Base-by-base conservation (phyloP, 345 rosid genomes). In the Pistacia atlantica region DNA sequence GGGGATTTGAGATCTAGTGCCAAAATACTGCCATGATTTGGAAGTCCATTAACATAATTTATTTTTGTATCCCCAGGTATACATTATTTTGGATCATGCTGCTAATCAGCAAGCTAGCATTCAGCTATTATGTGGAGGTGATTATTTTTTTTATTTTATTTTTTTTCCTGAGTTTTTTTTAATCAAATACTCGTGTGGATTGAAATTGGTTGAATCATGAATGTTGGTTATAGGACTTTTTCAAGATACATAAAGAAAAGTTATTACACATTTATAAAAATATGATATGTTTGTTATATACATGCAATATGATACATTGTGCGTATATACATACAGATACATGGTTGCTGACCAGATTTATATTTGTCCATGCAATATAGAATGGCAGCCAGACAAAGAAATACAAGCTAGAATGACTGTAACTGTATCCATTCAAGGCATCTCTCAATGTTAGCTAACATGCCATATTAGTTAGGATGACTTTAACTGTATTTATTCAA, bases 111-210 rank as follows among this genome's bases (percentile, higher is more conserved):
- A 96, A 96, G 89, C 89, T 96, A 67, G 97, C 97, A 56, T 93
- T 96, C 87, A 96, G 99, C 93, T 96, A 91, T 84, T 96, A 92
- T 80, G 94, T 96, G 82, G 98, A 96, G 99, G 98, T 93, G 78
- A 74, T 57, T 25, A 25, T 22, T 22, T 22, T 22, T 22, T n/a
- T n/a, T 22, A 22, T 22, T 22, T 22, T 76, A n/a, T 79, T 65
- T 71, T 65, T 82, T 56, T 35, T 64, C 35, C 64, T 54, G 74
- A 70, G 64, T 25, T 70, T 78, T 78, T 75, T 62, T 80, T 63
- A 61, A 59, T 72, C 71, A 42, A 5, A 55, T 54, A 60, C 16
- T 14, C 16, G 16, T 62, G n/a, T 20, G 61, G 8, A 61, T 52
- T 20, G 3, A 48, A 72, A 66, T 76, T 42, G 46, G 46, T 42